phyloP scores from a whole-genome alignment of 2,329 filamentous ascomycete species.

The Hawksworthiomyces lignivorus region DNA sequence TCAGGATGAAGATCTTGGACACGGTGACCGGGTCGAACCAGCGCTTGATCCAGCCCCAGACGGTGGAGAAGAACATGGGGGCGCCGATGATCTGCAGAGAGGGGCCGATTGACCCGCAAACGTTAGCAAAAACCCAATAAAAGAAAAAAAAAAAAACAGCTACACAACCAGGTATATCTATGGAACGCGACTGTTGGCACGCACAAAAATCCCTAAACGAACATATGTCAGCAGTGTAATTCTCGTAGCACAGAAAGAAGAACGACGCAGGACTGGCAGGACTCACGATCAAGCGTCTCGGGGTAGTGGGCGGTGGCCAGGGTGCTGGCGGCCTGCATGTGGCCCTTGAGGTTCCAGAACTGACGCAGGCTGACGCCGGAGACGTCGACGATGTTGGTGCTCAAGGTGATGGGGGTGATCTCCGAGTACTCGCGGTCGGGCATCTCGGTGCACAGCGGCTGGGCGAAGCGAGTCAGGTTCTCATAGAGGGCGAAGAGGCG shows the following conservation, averaged over 20 bases:
- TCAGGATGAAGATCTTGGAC: constrained; percentile 91
- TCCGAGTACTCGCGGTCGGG: constrained; percentile 61
- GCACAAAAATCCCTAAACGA: constrained; percentile 8
- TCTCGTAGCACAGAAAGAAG: not conserved
- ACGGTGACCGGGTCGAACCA: constrained; percentile 94
- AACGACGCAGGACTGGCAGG: too few species aligned
- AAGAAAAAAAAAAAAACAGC: too few species aligned
- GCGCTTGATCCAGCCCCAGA: constrained; percentile 91
- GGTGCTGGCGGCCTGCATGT: constrained; percentile 88
- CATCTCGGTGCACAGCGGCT: constrained; percentile 76
- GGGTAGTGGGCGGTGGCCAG: constrained; percentile 92
- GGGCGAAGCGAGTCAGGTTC: constrained; percentile 78
- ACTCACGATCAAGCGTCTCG: constrained; percentile 81
- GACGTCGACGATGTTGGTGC: constrained; percentile 93
- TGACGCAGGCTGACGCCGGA: constrained; percentile 80
- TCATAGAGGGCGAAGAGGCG: constrained; percentile 91
- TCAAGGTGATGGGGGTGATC: constrained; percentile 76
- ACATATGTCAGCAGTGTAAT: not conserved
- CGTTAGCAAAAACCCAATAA: too few species aligned
- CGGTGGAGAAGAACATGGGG: constrained; percentile 82
- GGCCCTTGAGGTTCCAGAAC: constrained; percentile 89
- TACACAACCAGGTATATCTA: too few species aligned
- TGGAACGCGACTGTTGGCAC: not conserved
- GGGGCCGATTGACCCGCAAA: too few species aligned
- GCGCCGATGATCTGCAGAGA: constrained; percentile 67